These are phyloP conservation scores for Aspergillus japonicus DNA, from an alignment of 2,329 filamentous ascomycete species.

Conservation along the genomic window DNA sequence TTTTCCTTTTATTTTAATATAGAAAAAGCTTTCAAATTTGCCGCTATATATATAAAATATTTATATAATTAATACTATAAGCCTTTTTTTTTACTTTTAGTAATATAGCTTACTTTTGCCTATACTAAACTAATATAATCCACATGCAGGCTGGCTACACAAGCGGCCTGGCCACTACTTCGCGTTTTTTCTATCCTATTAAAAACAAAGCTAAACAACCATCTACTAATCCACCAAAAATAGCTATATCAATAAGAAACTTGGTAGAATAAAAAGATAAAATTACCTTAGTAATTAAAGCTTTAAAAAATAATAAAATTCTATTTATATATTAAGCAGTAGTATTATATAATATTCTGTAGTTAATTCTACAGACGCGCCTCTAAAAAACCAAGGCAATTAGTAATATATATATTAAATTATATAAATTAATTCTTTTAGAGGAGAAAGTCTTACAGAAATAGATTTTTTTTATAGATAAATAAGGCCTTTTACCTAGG, in stretches of 20 bases:
- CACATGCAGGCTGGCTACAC: too few relatives aligned
- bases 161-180: too few relatives aligned
- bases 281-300: not conserved
- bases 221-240: not conserved
- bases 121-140: too few relatives aligned
- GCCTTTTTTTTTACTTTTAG: too few relatives aligned
- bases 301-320: not conserved
- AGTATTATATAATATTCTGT: not conserved
- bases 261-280: not conserved
- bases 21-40: too few relatives aligned
- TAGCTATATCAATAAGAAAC: not conserved
- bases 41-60: too few relatives aligned
- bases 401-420: not conserved
- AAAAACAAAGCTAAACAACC: too few relatives aligned
- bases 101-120: too few relatives aligned
- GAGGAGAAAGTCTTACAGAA: not conserved
- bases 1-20: too few relatives aligned
- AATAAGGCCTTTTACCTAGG: too few relatives aligned
- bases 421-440: not conserved
- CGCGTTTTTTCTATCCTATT: too few relatives aligned
- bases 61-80: too few relatives aligned
- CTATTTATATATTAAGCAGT: not conserved
- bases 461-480: not conserved
- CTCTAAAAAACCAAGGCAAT: not conserved
- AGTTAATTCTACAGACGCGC: not conserved